Base-by-base conservation (phyloP, 306 rosid species). In the Pyrus communis region DNA sequence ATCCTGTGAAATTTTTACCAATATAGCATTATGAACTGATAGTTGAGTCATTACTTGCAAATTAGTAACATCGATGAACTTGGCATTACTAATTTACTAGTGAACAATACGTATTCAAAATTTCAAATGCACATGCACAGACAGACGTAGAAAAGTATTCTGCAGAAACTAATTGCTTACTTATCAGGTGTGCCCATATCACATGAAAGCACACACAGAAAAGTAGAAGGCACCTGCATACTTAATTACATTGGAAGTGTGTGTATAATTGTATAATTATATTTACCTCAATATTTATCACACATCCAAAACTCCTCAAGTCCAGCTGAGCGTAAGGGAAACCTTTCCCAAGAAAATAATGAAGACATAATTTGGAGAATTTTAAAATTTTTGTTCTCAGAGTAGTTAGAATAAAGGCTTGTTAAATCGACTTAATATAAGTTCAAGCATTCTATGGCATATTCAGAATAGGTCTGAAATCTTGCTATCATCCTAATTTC, bases 1-100 rank as follows among this genome's bases (percentile, higher is more conserved):
- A 84, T 89, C 97, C 99, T 95, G 93, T 28, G 84, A 77, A 79
- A 19, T 59, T 33, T 69, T 72, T 54, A 30, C 27, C 40, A n/a
- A 59, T 45, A 25, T 23, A 33, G 40, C 14, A 65, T 40, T 30
- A 38, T 40, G 76, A 63, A 51, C 15, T 74, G 68, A 66, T 43
- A 18, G 33, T 46, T 70, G 40, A 12, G 46, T 55, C 51, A 64
- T 59, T 31, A 43, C 18, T 22, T 43, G 13, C 22, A 62, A 74
- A 74, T 27, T 58, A 25, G 21, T 60, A 25, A 42, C 69, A 59
- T 45, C 31, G 1, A 45, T 7, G 9, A 19, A 43, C 25, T 38
- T 40, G 38, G 61, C 35, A 58, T 9, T 58, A 59, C 6, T 14
- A 21, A 17, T 73, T 9, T 58, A 59, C 6, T 14, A 30, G 25